Conservation (phyloP, 2,329 filamentous ascomycete genomes). For the Venturia oleaginea region DNA sequence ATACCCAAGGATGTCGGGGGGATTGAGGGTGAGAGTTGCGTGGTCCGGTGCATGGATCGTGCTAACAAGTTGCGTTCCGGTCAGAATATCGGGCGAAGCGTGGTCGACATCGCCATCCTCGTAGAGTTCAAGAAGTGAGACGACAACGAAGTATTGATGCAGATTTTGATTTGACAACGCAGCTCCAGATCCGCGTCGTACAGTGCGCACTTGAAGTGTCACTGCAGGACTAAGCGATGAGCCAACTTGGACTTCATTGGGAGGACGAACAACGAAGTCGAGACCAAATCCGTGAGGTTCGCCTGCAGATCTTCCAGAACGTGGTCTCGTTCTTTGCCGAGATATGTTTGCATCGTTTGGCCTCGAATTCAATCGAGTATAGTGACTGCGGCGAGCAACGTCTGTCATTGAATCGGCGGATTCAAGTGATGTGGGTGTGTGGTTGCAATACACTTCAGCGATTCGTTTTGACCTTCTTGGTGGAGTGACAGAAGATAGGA, state of each 20-base stretch:
- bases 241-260: constrained; percentile 1
- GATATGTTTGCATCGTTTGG: background rate
- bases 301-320: background rate
- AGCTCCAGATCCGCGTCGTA: constrained; percentile 2
- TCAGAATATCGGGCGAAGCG: background rate
- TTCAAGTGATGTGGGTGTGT: background rate
- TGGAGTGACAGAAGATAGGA: background rate
- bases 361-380: background rate
- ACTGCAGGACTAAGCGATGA: constrained; percentile 5
- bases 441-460: background rate
- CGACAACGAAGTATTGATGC: constrained; percentile 11
- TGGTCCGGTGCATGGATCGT: constrained; percentile 7
- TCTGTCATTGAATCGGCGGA: background rate
- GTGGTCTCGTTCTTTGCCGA: constrained; percentile 4
- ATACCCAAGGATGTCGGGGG: constrained; percentile 9
- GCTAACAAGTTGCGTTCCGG: constrained; percentile 3
- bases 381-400: constrained; percentile 5
- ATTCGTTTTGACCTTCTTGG: background rate
- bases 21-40: background rate
- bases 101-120: background rate
- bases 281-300: constrained; percentile 2
- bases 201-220: constrained; percentile 9
- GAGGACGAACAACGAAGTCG: constrained; percentile 10
- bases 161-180: background rate
- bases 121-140: constrained; percentile 3